Evolutionary conservation across 352 stramenopile species (phyloP).

Genomic region (Pythium brassicae): DNA sequence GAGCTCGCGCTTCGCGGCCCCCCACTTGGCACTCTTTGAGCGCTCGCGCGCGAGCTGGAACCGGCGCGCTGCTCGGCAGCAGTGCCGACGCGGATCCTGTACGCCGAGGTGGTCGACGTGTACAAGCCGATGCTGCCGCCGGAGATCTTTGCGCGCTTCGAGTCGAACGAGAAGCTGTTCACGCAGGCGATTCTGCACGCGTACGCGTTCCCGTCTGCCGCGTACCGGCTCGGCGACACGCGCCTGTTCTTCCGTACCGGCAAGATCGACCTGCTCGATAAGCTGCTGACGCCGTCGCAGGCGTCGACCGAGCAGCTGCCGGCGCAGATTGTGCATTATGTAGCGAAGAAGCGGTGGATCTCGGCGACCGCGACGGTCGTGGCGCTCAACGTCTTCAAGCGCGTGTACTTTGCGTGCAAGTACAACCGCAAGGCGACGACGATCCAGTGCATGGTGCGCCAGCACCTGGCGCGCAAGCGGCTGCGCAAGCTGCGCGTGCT

Average conservation of each 20-base stretch:
- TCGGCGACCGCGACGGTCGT: conserved; percentile 59
- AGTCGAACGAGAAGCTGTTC: conserved; percentile 84
- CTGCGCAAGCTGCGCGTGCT: conserved; percentile 54
- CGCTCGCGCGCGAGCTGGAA: conserved; percentile 44
- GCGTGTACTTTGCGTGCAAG: conserved; percentile 65
- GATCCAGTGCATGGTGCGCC: conserved; percentile 79
- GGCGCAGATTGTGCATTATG: conserved; percentile 46
- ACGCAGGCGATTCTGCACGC: conserved; percentile 78
- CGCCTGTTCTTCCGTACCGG: conserved; percentile 84
- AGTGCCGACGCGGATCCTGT: conserved; percentile 84
- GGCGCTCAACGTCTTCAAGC: conserved; percentile 66
- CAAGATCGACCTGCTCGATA: conserved; percentile 83
- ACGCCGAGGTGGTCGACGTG: conserved; percentile 80
- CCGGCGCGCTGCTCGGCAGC: no score
- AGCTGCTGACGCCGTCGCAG: conserved; percentile 52
- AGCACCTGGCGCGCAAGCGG: conserved; percentile 68
- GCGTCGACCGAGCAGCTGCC: conserved; percentile 24
- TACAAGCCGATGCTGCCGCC: conserved; percentile 67
- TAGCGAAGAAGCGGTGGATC: conserved; percentile 82
- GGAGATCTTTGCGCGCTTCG: conserved; percentile 65
- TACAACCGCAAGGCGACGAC: conserved; percentile 64
- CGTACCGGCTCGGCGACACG: conserved; percentile 77
- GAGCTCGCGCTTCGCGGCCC: conserved; percentile 37
- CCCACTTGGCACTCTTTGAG: conserved; percentile 51
- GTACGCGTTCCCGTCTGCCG: conserved; percentile 69